Conservation (phyloP, 805 yeast species). For the Tetrapisispora taiwanensis region DNA sequence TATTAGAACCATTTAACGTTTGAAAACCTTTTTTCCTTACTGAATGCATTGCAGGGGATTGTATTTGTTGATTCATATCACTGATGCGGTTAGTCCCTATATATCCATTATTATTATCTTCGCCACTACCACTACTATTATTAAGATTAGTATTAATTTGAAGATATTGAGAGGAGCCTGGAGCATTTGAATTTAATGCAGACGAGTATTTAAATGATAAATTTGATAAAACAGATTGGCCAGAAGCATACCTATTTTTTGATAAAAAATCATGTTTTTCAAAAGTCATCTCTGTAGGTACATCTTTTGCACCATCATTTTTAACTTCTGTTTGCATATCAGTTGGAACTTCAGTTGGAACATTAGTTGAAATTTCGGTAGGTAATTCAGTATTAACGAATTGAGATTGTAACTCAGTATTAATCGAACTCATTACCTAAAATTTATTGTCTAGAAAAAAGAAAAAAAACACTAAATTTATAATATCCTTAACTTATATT, state of each 20-base stretch:
- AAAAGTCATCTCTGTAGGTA: conserved; percentile 27
- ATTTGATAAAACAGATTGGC: conserved; percentile 39
- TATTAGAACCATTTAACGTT: neutral
- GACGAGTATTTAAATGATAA: conserved; percentile 56
- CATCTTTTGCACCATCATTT: neutral
- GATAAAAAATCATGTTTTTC: conserved; percentile 54
- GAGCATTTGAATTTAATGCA: neutral
- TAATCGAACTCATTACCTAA: neutral
- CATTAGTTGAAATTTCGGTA: no score
- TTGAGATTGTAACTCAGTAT: neutral
- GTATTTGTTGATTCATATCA: conserved; percentile 30
- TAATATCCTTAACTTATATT: neutral
- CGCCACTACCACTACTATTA: neutral
- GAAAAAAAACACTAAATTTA: neutral
- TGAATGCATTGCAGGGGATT: conserved; percentile 33
- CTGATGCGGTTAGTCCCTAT: conserved; percentile 13
- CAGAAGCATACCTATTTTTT: conserved; percentile 29
- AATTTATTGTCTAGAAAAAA: no score
- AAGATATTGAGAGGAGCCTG: neutral
- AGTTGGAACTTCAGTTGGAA: no score
- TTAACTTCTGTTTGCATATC: neutral
- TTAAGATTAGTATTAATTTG: conserved; percentile 13
- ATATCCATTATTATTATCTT: neutral
- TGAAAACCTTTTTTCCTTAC: conserved; percentile 26
- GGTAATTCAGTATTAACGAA: no score